Conservation (phyloP, 148 eudicot species). For the Arctostaphylos glauca region DNA sequence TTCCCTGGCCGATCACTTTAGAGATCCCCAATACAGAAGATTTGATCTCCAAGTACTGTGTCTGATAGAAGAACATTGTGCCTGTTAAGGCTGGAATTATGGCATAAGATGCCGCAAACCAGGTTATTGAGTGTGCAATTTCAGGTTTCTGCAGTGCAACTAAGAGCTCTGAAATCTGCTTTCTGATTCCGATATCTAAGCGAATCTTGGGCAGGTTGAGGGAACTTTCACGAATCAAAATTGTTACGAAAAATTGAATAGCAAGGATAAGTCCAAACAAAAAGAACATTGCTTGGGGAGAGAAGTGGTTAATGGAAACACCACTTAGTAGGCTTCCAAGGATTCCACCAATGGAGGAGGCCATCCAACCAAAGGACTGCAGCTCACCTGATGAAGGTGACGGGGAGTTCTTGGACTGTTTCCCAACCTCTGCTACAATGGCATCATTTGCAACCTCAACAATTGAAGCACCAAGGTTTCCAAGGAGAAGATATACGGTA, state of each 20-base stretch:
- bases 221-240: constrained; percentile 49
- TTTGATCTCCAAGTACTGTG: constrained; percentile 60
- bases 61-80: constrained; percentile 91
- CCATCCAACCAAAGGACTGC: constrained; percentile 94
- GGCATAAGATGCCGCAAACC: constrained; percentile 85
- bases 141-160: constrained; percentile 61
- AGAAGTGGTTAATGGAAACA: constrained; percentile 43
- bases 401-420: constrained; percentile 40
- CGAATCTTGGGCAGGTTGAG: constrained; percentile 63
- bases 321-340: constrained; percentile 78
- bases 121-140: constrained; percentile 58
- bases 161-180: constrained; percentile 58
- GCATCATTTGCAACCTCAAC: constrained; percentile 97
- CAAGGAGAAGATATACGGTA: constrained; percentile 72
- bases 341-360: constrained; percentile 76
- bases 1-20: constrained; percentile 86
- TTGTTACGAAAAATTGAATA: constrained; percentile 55
- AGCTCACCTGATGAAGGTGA: constrained; percentile 61
- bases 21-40: constrained; percentile 79
- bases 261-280: constrained; percentile 46
- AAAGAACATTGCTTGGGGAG: constrained; percentile 57
- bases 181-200: constrained; percentile 43
- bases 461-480: constrained; percentile 86
- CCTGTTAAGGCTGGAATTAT: constrained; percentile 73
- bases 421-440: constrained; percentile 77